These are phyloP conservation scores for Cichorium intybus DNA, from an alignment of 140 eudicot species.

Conservation along the genomic window DNA sequence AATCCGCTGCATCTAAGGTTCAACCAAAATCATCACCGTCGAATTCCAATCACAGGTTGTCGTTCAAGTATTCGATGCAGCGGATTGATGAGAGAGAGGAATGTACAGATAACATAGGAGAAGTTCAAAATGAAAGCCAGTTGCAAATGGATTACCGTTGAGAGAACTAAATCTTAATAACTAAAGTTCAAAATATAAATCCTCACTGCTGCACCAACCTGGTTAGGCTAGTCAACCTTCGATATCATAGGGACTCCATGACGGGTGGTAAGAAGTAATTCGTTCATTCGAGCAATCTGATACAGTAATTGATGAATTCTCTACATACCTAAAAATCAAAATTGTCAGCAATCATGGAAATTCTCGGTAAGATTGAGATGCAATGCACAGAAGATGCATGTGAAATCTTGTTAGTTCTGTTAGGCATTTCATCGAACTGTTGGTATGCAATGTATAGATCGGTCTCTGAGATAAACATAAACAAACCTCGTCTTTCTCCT, in stretches of 20 bases:
- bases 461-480: background rate
- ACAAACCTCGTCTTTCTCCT: constrained; percentile 76
- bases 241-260: constrained; percentile 33
- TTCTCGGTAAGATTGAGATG: background rate
- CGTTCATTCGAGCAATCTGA: constrained; percentile 37
- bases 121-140: too few relatives aligned
- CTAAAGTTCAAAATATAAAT: constrained; percentile 12
- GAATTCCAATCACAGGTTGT: too few relatives aligned
- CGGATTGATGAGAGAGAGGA: too few relatives aligned
- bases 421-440: constrained; percentile 54
- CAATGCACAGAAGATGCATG: constrained; percentile 5
- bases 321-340: constrained; percentile 23
- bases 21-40: too few relatives aligned
- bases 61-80: too few relatives aligned
- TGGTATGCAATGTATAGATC: constrained; percentile 2
- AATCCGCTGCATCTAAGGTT: too few relatives aligned
- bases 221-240: constrained; percentile 21
- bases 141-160: too few relatives aligned
- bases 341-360: background rate
- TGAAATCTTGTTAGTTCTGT: constrained; percentile 1
- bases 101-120: too few relatives aligned
- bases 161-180: too few relatives aligned
- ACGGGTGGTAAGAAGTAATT: constrained; percentile 29
- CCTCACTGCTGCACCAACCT: constrained; percentile 21
- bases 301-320: constrained; percentile 24